phyloP scores from a whole-genome alignment of 306 rosid species.

The Begonia masoniana region DNA sequence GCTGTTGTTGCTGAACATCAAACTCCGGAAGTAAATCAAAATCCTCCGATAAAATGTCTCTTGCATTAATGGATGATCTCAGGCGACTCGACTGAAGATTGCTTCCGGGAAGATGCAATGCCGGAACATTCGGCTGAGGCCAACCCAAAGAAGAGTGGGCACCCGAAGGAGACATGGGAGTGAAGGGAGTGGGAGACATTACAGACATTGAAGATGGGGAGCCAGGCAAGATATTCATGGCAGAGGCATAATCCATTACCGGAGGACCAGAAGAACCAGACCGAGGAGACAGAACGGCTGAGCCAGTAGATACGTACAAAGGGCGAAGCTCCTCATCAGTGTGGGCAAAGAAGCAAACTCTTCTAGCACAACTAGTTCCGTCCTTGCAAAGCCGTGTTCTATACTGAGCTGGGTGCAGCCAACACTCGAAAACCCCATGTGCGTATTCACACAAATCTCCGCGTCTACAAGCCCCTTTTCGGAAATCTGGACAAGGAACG shows the following conservation, averaged over 20 bases:
- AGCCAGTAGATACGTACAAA: slow-evolving; percentile 79
- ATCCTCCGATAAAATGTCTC: slow-evolving; percentile 60
- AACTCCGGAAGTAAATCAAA: slow-evolving; percentile 55
- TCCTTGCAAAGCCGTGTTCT: slow-evolving; percentile 89
- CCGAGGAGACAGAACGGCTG: slow-evolving; percentile 89
- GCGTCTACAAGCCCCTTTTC: slow-evolving; percentile 88
- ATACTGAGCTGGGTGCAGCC: slow-evolving; percentile 95
- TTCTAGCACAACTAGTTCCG: slow-evolving; percentile 65
- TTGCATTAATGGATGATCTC: slow-evolving; percentile 77
- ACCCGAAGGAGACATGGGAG: slow-evolving; percentile 81
- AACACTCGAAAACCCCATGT: slow-evolving; percentile 93
- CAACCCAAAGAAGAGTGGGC: slow-evolving; percentile 60
- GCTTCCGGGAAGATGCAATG: slow-evolving; percentile 82
- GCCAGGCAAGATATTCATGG: slow-evolving; percentile 80
- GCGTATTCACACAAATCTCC: slow-evolving; percentile 98
- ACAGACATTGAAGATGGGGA: slow-evolving; percentile 81
- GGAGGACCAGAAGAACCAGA: slow-evolving; percentile 54
- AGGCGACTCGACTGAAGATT: slow-evolving; percentile 79
- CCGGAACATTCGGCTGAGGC: slow-evolving; percentile 92
- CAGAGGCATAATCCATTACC: slow-evolving; percentile 83
- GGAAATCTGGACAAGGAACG: slow-evolving; percentile 90
- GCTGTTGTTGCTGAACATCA: slow-evolving; percentile 75
- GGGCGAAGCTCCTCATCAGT: slow-evolving; percentile 79
- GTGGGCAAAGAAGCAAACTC: slow-evolving; percentile 95
- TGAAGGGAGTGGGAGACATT: slow-evolving; percentile 77